Percentiles rank a stretch among this genome's conserved stretches.
phyloP scores from a whole-genome alignment of 1,284 basidiomycete genomes.

The Naganishia albida region DNA sequence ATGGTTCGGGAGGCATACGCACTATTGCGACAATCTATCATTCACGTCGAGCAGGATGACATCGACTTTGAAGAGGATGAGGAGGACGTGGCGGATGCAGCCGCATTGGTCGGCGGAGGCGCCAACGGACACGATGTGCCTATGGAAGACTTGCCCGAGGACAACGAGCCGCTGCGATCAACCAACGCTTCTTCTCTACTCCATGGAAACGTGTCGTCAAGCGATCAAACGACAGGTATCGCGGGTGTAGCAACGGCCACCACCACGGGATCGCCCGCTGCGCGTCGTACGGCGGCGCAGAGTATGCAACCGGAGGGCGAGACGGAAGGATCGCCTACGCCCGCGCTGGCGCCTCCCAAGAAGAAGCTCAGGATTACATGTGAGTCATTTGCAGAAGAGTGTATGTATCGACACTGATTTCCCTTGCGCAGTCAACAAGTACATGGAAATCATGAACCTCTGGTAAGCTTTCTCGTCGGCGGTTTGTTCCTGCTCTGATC shows the following conservation, averaged over 20 bases:
- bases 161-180: slow-evolving; percentile 51
- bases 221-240: slow-evolving; percentile 37
- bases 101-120: slow-evolving; percentile 46
- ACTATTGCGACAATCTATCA: slow-evolving; percentile 93
- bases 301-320: slow-evolving; percentile 29
- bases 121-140: slow-evolving; percentile 58
- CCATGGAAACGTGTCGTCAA: slow-evolving; percentile 36
- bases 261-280: slow-evolving; percentile 32
- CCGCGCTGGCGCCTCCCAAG: slow-evolving; percentile 43
- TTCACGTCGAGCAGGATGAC: slow-evolving; percentile 99
- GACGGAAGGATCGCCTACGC: slow-evolving; percentile 28
- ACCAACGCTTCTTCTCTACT: slow-evolving; percentile 32
- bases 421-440: slow-evolving; percentile 71
- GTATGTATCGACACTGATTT: neutral
- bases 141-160: slow-evolving; percentile 66
- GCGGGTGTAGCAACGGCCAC: slow-evolving; percentile 32
- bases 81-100: slow-evolving; percentile 61
- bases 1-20: slow-evolving; percentile 96
- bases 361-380: slow-evolving; percentile 85
- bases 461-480: slow-evolving; percentile 35
- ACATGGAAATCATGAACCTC: slow-evolving; percentile 84
- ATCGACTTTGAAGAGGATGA: slow-evolving; percentile 92
- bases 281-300: slow-evolving; percentile 36
- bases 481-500: neutral
- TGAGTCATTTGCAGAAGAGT: slow-evolving; percentile 35